phyloP scores from a whole-genome alignment of 2,329 filamentous ascomycete genomes.

The Hymenoscyphus linearis region DNA sequence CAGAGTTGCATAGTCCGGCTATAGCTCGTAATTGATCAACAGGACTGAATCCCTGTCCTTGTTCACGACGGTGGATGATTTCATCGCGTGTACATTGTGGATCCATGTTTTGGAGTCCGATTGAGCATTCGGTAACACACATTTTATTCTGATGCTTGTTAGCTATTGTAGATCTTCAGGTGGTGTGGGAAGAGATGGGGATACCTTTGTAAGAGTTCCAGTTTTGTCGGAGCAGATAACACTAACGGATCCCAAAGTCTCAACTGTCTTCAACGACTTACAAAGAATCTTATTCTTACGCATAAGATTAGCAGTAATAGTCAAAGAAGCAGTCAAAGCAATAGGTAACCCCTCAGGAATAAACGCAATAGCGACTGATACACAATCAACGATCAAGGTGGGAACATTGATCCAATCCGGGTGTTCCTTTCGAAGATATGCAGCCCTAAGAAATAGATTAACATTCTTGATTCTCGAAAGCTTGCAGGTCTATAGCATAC shows the following conservation, averaged over 20 bases:
- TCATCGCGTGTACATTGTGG: slow-evolving; percentile 45
- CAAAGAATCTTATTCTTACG: slow-evolving; percentile 70
- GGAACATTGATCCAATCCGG: slow-evolving; percentile 69
- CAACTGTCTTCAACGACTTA: slow-evolving; percentile 74
- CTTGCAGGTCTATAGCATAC: slow-evolving; percentile 35
- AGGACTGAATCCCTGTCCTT: slow-evolving; percentile 35
- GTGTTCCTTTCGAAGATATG: slow-evolving; percentile 62
- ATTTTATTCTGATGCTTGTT: slow-evolving; percentile 55
- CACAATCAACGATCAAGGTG: slow-evolving; percentile 66
- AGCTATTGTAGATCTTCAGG: slow-evolving; percentile 31
- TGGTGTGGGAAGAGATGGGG: background rate
- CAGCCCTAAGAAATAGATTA: slow-evolving; percentile 34
- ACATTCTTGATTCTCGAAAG: background rate
- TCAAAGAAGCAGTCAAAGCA: slow-evolving; percentile 64
- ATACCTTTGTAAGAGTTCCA: slow-evolving; percentile 54
- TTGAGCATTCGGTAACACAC: slow-evolving; percentile 63
- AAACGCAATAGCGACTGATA: slow-evolving; percentile 68
- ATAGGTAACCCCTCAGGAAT: slow-evolving; percentile 71
- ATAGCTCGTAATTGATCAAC: slow-evolving; percentile 55
- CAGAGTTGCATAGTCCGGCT: slow-evolving; percentile 67
- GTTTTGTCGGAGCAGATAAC: slow-evolving; percentile 76
- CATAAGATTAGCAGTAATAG: slow-evolving; percentile 74
- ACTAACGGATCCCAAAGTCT: slow-evolving; percentile 67
- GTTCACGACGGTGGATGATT: slow-evolving; percentile 22
- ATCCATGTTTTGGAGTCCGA: slow-evolving; percentile 45